Base-by-base conservation (phyloP, 306 rosid genomes). In the Pterocarpus macrocarpus region DNA sequence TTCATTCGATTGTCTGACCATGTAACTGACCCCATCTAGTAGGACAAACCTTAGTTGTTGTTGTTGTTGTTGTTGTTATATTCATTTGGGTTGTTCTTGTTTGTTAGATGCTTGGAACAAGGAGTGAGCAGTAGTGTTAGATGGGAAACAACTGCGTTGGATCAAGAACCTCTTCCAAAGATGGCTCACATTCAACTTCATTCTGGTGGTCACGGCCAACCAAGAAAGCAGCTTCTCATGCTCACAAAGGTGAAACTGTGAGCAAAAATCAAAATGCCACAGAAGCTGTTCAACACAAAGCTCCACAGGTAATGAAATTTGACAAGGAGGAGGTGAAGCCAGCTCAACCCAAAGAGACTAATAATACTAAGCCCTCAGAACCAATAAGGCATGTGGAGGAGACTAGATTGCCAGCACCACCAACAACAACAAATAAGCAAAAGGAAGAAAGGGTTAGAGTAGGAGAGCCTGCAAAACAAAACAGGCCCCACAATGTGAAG, bases 91-190 rank as follows among this genome's bases (percentile, higher is more conserved):
- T 55, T 55, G 9, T 41, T 77, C 2, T 55, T 64, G 52, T 52
- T 32, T 22, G 33, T 49, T 58, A 76, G 86, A 83, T 77, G 85
- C 34, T 71, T 58, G 47, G 38, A 35, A 79, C 13, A 69, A 45
- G 79, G 49, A 64, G 80, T 61, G 14, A 66, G 32, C 52, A 80
- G 11, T 22, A 64, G 76, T 65, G 82, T 76, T 81, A 86, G 85
- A 95, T 95, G 98, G 99, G 99, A 66, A 93, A 95, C 86, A 89
- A 81, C 71, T 91, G 99, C 47, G 85, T 93, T 59, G 90, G 92
- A 65, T 71, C 90, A 78, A 76, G 72, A 82, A 55, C 39, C 50
- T 80, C 28, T 13, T 22, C 80, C 1, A 84, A 77, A 38, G 78
- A 79, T 32, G 83, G 85, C 10, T 22, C 88, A 5, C 17, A 77